phyloP scores from a whole-genome alignment of 2,329 filamentous ascomycete species.

The Pyrenochaeta sp. region DNA sequence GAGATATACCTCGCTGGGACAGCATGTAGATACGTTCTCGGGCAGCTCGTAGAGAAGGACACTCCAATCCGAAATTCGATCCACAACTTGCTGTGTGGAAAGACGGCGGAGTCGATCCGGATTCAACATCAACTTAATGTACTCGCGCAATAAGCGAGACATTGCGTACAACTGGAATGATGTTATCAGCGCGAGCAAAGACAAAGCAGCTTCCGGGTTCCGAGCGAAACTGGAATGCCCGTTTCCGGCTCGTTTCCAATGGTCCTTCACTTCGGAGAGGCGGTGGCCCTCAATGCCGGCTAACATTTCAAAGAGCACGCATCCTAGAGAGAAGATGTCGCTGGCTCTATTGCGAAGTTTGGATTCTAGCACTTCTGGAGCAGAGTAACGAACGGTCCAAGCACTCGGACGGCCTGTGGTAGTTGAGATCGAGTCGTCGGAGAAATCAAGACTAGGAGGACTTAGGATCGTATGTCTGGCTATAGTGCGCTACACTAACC shows the following conservation, averaged over 20 bases:
- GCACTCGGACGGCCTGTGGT: conserved; percentile 20
- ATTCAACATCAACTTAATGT: conserved; percentile 5
- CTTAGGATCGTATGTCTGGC: not conserved
- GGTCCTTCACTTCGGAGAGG: conserved; percentile 3
- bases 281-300: conserved; percentile 12
- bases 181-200: not conserved
- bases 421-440: conserved; percentile 21
- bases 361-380: conserved; percentile 22
- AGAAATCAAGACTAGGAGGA: conserved; percentile 23
- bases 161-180: too few species aligned
- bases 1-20: not conserved
- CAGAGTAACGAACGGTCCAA: conserved; percentile 23
- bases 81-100: conserved; percentile 8
- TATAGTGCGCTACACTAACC: conserved; percentile 4
- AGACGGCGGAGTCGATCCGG: conserved; percentile 2
- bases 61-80: conserved; percentile 2
- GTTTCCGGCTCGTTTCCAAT: conserved; percentile 19
- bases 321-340: conserved; percentile 27
- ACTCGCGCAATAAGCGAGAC: too few species aligned
- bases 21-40: not conserved
- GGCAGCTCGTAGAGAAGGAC: not conserved
- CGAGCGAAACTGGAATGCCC: conserved; percentile 19
- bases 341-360: conserved; percentile 21
- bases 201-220: conserved; percentile 12
- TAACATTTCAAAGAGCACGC: conserved; percentile 24